phyloP scores from a whole-genome alignment of 352 stramenopile genomes.

The Phytophthora tubulina region DNA sequence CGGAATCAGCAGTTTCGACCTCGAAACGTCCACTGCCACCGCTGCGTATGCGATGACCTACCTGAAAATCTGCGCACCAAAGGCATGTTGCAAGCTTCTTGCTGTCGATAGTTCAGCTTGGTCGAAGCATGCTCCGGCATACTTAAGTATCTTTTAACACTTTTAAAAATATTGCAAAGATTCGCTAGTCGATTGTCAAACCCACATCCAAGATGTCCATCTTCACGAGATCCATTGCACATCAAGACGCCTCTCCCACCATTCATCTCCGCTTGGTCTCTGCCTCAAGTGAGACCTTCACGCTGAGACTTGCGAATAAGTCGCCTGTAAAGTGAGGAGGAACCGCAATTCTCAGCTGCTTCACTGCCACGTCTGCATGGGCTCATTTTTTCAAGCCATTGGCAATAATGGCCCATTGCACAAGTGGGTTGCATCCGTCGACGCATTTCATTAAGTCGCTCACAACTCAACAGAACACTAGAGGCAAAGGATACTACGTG shows the following conservation, averaged over 20 bases:
- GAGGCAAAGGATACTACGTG: background rate
- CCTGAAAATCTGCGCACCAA: too few species aligned
- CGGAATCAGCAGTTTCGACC: background rate
- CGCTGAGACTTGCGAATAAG: constrained; percentile 13
- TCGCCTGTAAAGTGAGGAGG: background rate
- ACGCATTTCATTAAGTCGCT: background rate
- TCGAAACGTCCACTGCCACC: too few species aligned
- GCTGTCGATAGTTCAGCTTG: too few species aligned
- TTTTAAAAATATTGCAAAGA: background rate
- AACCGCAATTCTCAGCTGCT: constrained; percentile 17
- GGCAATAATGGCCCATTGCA: too few species aligned
- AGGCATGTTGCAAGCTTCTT: too few species aligned
- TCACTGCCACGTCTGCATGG: constrained; percentile 4
- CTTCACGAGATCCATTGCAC: constrained; percentile 14
- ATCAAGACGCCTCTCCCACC: constrained; percentile 24
- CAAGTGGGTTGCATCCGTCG: constrained; percentile 9
- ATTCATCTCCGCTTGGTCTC: constrained; percentile 20
- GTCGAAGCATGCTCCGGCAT: too few species aligned
- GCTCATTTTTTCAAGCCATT: constrained; percentile 29
- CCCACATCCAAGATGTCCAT: constrained; percentile 1
- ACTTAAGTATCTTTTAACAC: too few species aligned
- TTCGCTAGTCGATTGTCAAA: constrained; percentile 22
- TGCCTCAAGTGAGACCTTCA: constrained; percentile 24
- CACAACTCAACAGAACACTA: constrained; percentile 4
- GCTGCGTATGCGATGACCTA: too few species aligned